Evolutionary conservation across 176 grass and related monocot genomes (phyloP), one percentile per base, ranked within the genome.

Genomic region (Otatea glauca): DNA sequence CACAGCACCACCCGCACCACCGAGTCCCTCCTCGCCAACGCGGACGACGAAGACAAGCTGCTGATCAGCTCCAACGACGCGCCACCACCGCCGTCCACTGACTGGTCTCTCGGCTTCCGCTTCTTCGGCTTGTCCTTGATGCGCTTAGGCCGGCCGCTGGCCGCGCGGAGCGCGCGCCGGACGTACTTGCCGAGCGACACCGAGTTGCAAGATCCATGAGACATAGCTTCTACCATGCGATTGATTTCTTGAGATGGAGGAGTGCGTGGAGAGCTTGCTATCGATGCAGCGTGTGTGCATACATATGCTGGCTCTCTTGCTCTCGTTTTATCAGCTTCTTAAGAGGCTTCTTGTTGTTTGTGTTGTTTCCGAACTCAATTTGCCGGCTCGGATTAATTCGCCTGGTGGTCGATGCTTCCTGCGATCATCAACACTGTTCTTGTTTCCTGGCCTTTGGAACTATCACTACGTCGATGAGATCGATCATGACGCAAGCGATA

Each of bases 1-100:
- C 7, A 62, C 1, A 94, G 59, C 84, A 94, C 88, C 25, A 94
- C 81, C 23, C 89, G 79, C 70, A 91, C 92, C 75, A 87, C 86
- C 25, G 79, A 51, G 1, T 81, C 79, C 50, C 34, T 74, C 18
- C 25, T 45, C 70, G 49, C 58, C 35, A 60, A 7, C 53, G 24
- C 21, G 35, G 17, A 4, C 47, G 63, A 23, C 72, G 60, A 4
- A 10, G 82, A 74, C 4, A 38, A 24, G 0, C 65, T 39, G 25
- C 25, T 64, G 13, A 12, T 27, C 39, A 87, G 67, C 80, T 90
- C 84, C 41, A 49, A n/a, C 7, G 87, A 81, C 54, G 23, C 45
- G 67, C 62, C 20, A 25, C 50, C 14, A 25, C 48, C 48, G 54
- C 75, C 32, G 7, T 17, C 5, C 27, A 6, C 44, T 24, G 25